phyloP scores from a whole-genome alignment of 441 rosid genomes.

The Breynia disticha region DNA sequence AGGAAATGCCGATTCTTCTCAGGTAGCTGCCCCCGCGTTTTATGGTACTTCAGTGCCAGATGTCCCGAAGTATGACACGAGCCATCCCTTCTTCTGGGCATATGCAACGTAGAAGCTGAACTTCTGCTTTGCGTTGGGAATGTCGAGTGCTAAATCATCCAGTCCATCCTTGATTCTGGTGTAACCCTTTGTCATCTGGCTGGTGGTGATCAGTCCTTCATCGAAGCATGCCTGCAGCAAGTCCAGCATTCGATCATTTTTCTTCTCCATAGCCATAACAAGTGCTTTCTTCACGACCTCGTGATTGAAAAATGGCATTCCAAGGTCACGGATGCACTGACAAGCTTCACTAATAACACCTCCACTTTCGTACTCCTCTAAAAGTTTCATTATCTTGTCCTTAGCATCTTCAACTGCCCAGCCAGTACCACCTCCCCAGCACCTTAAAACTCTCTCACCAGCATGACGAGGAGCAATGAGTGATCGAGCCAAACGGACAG shows the following conservation, averaged over 20 bases:
- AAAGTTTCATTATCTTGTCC: slow-evolving; percentile 82
- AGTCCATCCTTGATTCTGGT: slow-evolving; percentile 78
- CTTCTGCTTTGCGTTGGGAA: slow-evolving; percentile 87
- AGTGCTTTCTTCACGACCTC: slow-evolving; percentile 98
- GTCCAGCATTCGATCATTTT: slow-evolving; percentile 79
- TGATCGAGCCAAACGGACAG: slow-evolving; percentile 67
- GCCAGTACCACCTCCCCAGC: slow-evolving; percentile 99
- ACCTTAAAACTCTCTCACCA: slow-evolving; percentile 91
- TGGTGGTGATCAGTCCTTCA: slow-evolving; percentile 89
- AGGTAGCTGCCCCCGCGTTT: slow-evolving; percentile 19
- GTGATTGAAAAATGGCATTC: slow-evolving; percentile 95
- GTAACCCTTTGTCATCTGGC: slow-evolving; percentile 94
- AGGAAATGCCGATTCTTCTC: slow-evolving; percentile 18
- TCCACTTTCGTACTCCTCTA: slow-evolving; percentile 88
- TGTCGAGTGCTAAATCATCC: slow-evolving; percentile 91
- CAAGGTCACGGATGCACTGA: slow-evolving; percentile 93
- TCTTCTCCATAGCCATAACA: slow-evolving; percentile 99
- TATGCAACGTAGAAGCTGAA: slow-evolving; percentile 49
- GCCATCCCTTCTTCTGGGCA: slow-evolving; percentile 85
- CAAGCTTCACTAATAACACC: slow-evolving; percentile 94
- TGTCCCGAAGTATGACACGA: slow-evolving; percentile 43
- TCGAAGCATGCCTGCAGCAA: slow-evolving; percentile 72
- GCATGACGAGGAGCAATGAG: slow-evolving; percentile 88
- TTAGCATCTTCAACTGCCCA: slow-evolving; percentile 99
- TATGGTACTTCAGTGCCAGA: slow-evolving; percentile 14